Conservation (phyloP, 2,329 filamentous ascomycete species). For the Penicillium palitans region DNA sequence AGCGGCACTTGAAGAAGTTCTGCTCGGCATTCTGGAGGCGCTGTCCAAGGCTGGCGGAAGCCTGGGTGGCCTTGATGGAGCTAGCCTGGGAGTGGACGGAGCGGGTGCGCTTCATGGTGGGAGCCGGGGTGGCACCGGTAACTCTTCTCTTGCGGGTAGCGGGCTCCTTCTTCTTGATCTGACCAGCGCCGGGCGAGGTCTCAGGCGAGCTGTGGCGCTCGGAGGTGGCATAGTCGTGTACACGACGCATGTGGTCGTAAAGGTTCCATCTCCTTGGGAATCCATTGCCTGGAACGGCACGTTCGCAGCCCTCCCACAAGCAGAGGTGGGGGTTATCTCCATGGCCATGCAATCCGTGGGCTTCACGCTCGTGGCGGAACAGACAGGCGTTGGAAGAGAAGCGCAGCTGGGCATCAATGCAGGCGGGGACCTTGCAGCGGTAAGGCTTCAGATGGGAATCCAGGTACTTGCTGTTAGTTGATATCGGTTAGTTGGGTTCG, state of each 20-base stretch:
- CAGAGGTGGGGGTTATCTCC: slow-evolving; percentile 91
- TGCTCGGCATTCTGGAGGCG: slow-evolving; percentile 45
- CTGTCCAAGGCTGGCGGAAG: slow-evolving; percentile 38
- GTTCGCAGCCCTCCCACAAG: slow-evolving; percentile 82
- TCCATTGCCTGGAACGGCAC: slow-evolving; percentile 76
- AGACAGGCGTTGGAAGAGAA: slow-evolving; percentile 96
- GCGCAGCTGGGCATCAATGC: slow-evolving; percentile 80
- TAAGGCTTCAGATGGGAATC: slow-evolving; percentile 97
- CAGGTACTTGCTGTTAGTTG: slow-evolving; percentile 76
- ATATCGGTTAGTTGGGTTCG: slow-evolving; percentile 25
- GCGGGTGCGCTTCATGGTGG: slow-evolving; percentile 46
- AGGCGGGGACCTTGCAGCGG: slow-evolving; percentile 82
- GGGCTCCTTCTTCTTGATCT: slow-evolving; percentile 44
- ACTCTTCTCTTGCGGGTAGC: slow-evolving; percentile 43
- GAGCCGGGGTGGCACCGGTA: slow-evolving; percentile 37
- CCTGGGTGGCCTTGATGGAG: slow-evolving; percentile 36
- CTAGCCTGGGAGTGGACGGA: slow-evolving; percentile 41
- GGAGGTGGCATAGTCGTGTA: slow-evolving; percentile 64
- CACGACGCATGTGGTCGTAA: slow-evolving; percentile 94
- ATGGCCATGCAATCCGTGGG: slow-evolving; percentile 92
- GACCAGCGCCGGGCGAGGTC: slow-evolving; percentile 33
- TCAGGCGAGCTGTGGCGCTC: slow-evolving; percentile 47
- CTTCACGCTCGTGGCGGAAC: slow-evolving; percentile 91
- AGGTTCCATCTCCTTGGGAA: slow-evolving; percentile 96
- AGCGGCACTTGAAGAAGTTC: slow-evolving; percentile 45